Base-by-base conservation (phyloP, 2,329 filamentous ascomycete genomes). In the Thelonectria discophora region DNA sequence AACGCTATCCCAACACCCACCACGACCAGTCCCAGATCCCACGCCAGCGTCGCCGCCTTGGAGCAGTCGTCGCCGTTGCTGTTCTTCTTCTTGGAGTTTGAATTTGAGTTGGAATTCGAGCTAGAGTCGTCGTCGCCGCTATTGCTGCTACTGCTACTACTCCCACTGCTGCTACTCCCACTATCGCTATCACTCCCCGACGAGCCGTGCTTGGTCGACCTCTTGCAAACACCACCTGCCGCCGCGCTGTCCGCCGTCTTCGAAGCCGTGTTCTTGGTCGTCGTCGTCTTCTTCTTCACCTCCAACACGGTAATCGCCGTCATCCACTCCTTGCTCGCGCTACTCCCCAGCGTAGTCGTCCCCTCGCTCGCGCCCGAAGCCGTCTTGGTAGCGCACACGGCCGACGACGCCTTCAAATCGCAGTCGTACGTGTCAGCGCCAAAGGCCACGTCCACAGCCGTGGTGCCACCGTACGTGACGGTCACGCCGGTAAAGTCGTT, bases 401-500 rank as follows among this genome's bases (percentile, higher is more conserved):
- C 70, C 3, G 57, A 60, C 1, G 63, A 53, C 0, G 58, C 30
- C 1, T 15, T 57, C 0, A 65, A 18, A 1, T 54, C 55, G 27
- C 70, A 72, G 2, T 68, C 60, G 32, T 71, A 72, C 0, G 69
- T 69, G 0, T 64, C 60, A 4, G 60, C 60, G 3, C 37, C 57
- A 15, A 72, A 60, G 1, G 54, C 46, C 12, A 65, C 47, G 15
- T 67, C 55, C 51, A 71, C 54, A 2, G 60, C 60, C 0, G 61
- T 62, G 2, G 49, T 24, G 21, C 21, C 39, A 17, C 63, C 55
- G 12, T 65, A 68, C 1, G 70, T 72, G 27, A 67, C 59, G 0
- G 70, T 72, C 0, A 72, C 47, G 0, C 66, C 69, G 0, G 54
- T 65, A 10, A 66, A 72, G 11, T 69, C 64, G 3, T 68, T 68